Evolutionary conservation across 139 green algal genomes (phyloP).

Genomic region (Auxenochlorella pyrenoidosa): DNA sequence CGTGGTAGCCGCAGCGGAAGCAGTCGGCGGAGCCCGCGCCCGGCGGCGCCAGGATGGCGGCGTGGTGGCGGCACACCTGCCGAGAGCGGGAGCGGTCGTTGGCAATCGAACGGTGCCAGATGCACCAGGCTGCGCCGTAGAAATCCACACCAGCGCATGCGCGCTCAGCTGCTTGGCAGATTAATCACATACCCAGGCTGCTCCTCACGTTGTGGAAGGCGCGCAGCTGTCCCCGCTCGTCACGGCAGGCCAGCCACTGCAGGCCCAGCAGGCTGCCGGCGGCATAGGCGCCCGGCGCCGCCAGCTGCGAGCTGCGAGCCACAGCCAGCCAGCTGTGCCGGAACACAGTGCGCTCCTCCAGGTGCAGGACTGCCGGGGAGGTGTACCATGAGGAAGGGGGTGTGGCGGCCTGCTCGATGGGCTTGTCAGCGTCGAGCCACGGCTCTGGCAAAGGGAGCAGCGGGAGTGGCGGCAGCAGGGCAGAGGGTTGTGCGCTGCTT

Average conservation of each 20-base stretch:
- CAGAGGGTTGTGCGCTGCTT: too few relatives aligned
- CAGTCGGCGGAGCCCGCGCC: slow-evolving; percentile 34
- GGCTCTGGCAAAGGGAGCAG: neutral
- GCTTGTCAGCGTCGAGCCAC: neutral
- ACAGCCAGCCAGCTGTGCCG: slow-evolving; percentile 49
- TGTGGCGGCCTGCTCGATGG: slow-evolving; percentile 30
- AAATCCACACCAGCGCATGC: neutral
- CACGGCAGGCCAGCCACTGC: slow-evolving; percentile 43
- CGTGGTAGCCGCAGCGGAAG: slow-evolving; percentile 72
- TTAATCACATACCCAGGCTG: neutral
- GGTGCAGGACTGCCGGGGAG: neutral
- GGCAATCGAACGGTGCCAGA: too few relatives aligned
- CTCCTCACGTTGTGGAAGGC: slow-evolving; percentile 67
- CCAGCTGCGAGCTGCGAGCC: slow-evolving; percentile 32
- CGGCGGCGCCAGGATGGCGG: slow-evolving; percentile 52
- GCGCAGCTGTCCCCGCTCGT: slow-evolving; percentile 41
- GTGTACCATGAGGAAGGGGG: slow-evolving; percentile 61
- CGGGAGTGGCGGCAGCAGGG: too few relatives aligned
- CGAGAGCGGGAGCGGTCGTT: too few relatives aligned
- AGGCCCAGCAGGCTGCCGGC: slow-evolving; percentile 31
- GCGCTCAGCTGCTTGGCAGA: too few relatives aligned
- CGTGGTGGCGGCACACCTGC: slow-evolving; percentile 73
- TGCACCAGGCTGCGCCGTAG: too few relatives aligned
- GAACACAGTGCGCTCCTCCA: slow-evolving; percentile 47
- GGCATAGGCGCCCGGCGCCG: slow-evolving; percentile 38